Evolutionary conservation across 805 yeast species (phyloP), one percentile per base, ranked within the genome.

Genomic region (Tetrapisispora fleetii): DNA sequence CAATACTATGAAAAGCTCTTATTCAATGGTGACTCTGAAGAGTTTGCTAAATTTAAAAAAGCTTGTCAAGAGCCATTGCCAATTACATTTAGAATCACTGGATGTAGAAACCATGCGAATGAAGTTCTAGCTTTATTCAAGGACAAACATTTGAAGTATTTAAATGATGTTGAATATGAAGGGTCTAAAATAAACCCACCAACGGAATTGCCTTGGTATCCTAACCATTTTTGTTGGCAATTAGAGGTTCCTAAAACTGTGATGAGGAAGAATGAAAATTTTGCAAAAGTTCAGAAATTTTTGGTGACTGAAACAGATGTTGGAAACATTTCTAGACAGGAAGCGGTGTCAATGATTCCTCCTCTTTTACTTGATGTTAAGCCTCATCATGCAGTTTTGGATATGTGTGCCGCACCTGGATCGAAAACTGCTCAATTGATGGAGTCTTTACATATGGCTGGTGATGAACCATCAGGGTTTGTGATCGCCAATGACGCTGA

Each of bases 351-450:
- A 1, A 93, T 93, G 99, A 88, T 93, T 55, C 99, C 99, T 37
- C 99, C 99, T 6, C 75, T 93, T 56, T 79, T 93, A 41, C 71
- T 93, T 63, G 96, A 90, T 55, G 89, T 93, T 46, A 69, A 89
- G 69, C 93, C 99, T 17, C 87, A 89, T 58, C 98, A 93, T 65
- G 72, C 77, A 47, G 98, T 93, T 27, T 72, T 93, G 57, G 99
- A 93, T 64, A 86, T 93, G 88, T 93, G 99, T 74, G 99, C 99
- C 21, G 97, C 98, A 9, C 99, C 99, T 27, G 99, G 99, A 30
- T 89, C 97, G 33, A 93, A 93, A 66, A 93, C 99, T 41, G 95
- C 96, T 10, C 99, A 93, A 70, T 73, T 93, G 56, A 82, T 93
- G 38, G 99, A 93, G 68, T 85, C 95, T 1, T 73, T 93, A 50